phyloP scores from a whole-genome alignment of 2,329 filamentous ascomycete genomes.

The Rugonectria rugulosa region DNA sequence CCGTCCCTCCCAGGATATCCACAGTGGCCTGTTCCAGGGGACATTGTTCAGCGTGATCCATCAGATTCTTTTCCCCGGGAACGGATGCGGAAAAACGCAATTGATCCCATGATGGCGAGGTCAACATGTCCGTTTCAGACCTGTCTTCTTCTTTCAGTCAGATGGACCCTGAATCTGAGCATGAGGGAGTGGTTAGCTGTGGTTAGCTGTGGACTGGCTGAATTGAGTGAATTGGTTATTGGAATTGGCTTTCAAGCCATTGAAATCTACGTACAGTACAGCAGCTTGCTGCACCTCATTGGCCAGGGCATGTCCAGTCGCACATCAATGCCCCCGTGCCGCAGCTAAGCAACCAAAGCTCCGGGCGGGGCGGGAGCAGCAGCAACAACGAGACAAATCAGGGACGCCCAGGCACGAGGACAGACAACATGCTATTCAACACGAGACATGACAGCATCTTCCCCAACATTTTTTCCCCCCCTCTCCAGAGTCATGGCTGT shows the following conservation, averaged over 20 bases:
- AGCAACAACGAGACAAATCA: too few relatives aligned
- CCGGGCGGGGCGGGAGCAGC: too few relatives aligned
- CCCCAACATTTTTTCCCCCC: conserved; percentile 13
- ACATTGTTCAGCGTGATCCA: conserved; percentile 11
- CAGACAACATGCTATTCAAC: conserved; percentile 21
- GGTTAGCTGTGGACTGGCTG: too few relatives aligned
- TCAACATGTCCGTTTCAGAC: too few relatives aligned
- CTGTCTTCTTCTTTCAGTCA: too few relatives aligned
- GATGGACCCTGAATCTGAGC: too few relatives aligned
- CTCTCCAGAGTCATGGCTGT: neutral
- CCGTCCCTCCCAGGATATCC: conserved; percentile 1
- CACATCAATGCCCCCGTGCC: neutral
- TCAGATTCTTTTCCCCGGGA: neutral
- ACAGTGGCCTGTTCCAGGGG: conserved; percentile 18
- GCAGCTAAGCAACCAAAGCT: too few relatives aligned
- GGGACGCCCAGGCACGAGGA: conserved; percentile 17
- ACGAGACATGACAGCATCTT: conserved; percentile 23
- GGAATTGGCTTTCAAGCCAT: neutral
- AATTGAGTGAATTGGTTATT: too few relatives aligned
- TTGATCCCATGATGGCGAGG: conserved; percentile 5
- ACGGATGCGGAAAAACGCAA: neutral
- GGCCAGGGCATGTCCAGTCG: neutral
- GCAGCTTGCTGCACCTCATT: neutral
- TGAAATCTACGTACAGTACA: too few relatives aligned
- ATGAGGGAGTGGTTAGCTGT: too few relatives aligned